These are phyloP conservation scores for Piper longum DNA, from an alignment of 164 flowering plant species.

Conservation along the genomic window DNA sequence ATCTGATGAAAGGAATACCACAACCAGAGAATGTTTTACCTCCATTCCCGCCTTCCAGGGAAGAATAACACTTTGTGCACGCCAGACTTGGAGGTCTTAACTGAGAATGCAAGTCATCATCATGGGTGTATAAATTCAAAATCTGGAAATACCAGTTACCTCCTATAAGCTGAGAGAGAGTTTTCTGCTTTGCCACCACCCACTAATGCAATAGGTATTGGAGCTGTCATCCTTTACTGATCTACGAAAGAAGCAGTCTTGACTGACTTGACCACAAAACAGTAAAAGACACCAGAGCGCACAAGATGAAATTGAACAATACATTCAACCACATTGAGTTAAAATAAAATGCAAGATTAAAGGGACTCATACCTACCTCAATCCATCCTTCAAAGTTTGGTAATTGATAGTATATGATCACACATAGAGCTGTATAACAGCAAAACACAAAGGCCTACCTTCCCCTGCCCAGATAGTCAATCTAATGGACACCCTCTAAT, in stretches of 20 bases:
- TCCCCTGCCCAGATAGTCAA: constrained; percentile 21
- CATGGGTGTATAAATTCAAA: not conserved
- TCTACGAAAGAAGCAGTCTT: constrained; percentile 7
- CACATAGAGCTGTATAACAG: constrained; percentile 55
- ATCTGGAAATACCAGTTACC: constrained; percentile 17
- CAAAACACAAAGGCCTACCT: constrained; percentile 50
- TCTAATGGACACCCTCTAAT: constrained; percentile 28
- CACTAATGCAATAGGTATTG: constrained; percentile 9
- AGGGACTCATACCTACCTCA: constrained; percentile 8
- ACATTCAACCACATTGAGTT: not conserved
- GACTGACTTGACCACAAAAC: constrained; percentile 3
- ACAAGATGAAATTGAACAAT: not conserved
- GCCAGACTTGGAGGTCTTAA: not conserved
- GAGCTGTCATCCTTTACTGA: constrained; percentile 15
- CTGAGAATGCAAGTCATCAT: not conserved
- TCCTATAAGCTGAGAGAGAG: constrained; percentile 12
- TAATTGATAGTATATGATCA: constrained; percentile 36
- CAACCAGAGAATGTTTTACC: no score
- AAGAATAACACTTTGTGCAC: not conserved
- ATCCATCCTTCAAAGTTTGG: constrained; percentile 34
- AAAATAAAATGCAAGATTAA: constrained; percentile 1
- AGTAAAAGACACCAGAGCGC: not conserved
- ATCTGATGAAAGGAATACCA: no score
- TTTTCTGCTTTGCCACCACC: constrained; percentile 21
- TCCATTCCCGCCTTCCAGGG: not conserved